Base-by-base conservation (phyloP, 140 eudicot genomes). In the Oenanthe javanica region DNA sequence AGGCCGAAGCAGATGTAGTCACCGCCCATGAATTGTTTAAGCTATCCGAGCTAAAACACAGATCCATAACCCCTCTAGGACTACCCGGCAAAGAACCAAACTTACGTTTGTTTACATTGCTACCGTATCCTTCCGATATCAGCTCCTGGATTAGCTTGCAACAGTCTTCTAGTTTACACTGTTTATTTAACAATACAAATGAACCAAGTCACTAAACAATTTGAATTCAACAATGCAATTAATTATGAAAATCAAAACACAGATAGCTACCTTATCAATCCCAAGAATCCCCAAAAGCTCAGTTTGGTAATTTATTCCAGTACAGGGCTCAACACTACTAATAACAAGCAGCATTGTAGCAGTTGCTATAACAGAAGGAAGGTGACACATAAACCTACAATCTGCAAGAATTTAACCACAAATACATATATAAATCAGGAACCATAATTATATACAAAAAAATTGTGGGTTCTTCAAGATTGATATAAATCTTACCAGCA, bases 31-130 rank as follows among this genome's bases (percentile, higher is more conserved):
- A 89, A 76, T 85, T 93, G 52, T 83, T 85, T 9, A 84, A 87
- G 87, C 81, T 84, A 5, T 91, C 97, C 0, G 89, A 87, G 87
- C 98, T 86, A 75, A 93, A 90, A 42, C 84, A 91, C 40, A 91
- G 83, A 83, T 91, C 98, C 88, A 91, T 87, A 0, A 91, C 96
- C 18, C 93, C 98, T 59, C 86, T 90, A 3, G 98, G 97, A 85
- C 98, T 93, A 1, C 89, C 93, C 12, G 97, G 97, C 38, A 89
- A 83, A 52, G 90, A 81, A 27, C 90, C 88, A 63, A 85, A 84
- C 87, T 88, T 91, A 52, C 98, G 84, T 71, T 91, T 93, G 63
- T 89, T 87, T 38, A 80, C 79, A 64, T 77, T 55, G 47, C 88
- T 85, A 46, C 88, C 76, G 77, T 78, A 71, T 50, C 87, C 87